Base-by-base conservation (phyloP, 129 eudicot species). In the Kitagawia praeruptora region DNA sequence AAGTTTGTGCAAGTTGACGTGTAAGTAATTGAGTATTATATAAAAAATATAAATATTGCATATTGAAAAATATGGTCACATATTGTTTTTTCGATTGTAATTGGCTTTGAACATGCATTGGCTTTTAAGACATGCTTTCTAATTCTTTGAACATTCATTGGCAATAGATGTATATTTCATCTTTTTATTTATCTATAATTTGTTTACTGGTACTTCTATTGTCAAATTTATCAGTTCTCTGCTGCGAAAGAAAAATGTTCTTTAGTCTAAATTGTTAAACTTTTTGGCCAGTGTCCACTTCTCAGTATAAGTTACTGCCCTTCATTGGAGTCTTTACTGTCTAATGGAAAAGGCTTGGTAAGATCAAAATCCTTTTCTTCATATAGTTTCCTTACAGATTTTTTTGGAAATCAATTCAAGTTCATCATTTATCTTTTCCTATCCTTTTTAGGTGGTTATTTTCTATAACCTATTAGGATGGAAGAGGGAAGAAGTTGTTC, bases 401-500 rank as follows among this genome's bases (percentile, higher is more conserved):
- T 12, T 34, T 38, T 23, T 71, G 48, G n/a, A 11, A 74, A 46
- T 45, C 27, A 19, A 8, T 44, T 46, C 41, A 74, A 4, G 1
- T 8, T 74, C 10, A 27, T 25, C 1, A 27, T 25, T 28, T 5
- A 12, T 25, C 41, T 66, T 37, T 31, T 3, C 47, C 75, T 42
- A 37, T n/a, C 16, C 28, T 41, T 63, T 80, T 25, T 71, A 94
- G 97, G 93, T 90, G 75, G 85, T 95, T 45, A 80, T 92, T 80
- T 88, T 86, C 82, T 93, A 92, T 89, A 95, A 95, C 76, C 84
- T 97, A 78, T 81, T 95, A 73, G 99, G 96, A 79, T 95, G 99
- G 97, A 84, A 85, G 82, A 92, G 99, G 85, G 91, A 95, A 72
- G 99, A 95, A 83, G 94, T 92, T 67, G 88, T 95, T 84, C 94